Base-by-base conservation (phyloP, 352 stramenopile genomes). In the Pythium aquatile region DNA sequence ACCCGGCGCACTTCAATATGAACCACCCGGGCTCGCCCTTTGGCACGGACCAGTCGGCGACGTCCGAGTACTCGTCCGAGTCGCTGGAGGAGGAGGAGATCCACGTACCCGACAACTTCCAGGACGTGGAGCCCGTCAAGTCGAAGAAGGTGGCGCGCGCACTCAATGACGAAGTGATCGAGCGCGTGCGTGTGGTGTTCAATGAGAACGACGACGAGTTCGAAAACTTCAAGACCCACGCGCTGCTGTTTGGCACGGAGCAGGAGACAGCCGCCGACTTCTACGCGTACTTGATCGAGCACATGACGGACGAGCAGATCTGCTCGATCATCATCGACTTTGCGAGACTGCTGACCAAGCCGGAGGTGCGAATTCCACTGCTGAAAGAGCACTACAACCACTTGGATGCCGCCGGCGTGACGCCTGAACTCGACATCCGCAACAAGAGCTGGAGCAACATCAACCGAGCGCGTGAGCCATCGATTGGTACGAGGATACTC, bases 311-410 rank as follows among this genome's bases (percentile, higher is more conserved):
- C 7, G 63, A 82, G 3, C 68, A 82, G 55, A 72, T 96, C 49
- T 69, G 76, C 5, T 78, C 81, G 13, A 91, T 96, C 44, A 83
- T 94, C 14, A 44, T 91, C 54, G 87, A 96, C 55, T 96, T 96
- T 73, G 87, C 87, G 5, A 65, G 85, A 3, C 58, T 96, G 32
- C 55, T 96, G 9, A 82, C 84, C 1, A 82, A 90, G 63, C 58
- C 76, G 0, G 52, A 76, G 29, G 65, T 91, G 42, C 74, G 85
- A 28, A 76, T 91, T n/a, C 85, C 79, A 20, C 48, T 96, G 48
- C 70, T 96, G 1, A 87, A 85, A 55, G 68, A 73, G 28, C 87
- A 94, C 44, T 91, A 89, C 63, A 44, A 73, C 52, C 76, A 81
- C 24, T 65, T 89, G 55, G 72, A 81, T 10, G 33, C 32, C 7